Conservation (phyloP, 352 stramenopile species). For the Bremia lactucae region DNA sequence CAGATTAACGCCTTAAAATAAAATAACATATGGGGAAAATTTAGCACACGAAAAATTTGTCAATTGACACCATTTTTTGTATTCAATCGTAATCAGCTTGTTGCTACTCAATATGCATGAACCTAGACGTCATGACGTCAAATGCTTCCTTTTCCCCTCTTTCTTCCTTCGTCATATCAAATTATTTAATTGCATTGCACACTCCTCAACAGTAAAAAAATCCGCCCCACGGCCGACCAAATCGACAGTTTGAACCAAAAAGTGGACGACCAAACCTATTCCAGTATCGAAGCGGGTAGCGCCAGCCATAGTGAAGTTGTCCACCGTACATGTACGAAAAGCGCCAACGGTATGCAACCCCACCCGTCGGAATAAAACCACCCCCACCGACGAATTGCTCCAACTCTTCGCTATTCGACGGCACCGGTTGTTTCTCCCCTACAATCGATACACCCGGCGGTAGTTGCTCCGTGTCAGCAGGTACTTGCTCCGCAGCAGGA, state of each 20-base stretch:
- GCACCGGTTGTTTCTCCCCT: constrained; percentile 14
- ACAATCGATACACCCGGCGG: constrained; percentile 17
- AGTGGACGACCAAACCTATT: constrained; percentile 20
- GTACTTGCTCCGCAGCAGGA: not conserved
- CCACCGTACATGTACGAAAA: constrained; percentile 16
- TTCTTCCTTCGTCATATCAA: not conserved
- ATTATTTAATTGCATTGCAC: not conserved
- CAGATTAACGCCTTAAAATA: too few species aligned
- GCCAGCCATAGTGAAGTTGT: constrained; percentile 24
- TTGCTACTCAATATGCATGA: not conserved
- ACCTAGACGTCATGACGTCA: not conserved
- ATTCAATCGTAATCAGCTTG: too few species aligned
- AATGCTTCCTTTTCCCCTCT: not conserved
- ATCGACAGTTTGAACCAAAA: constrained; percentile 21
- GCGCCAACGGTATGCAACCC: constrained; percentile 24
- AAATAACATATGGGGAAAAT: too few species aligned
- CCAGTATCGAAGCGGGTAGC: constrained; percentile 33
- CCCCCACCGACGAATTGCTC: constrained; percentile 14
- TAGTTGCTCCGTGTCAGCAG: constrained; percentile 10
- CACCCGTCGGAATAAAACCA: constrained; percentile 22
- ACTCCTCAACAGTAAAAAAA: constrained; percentile 29
- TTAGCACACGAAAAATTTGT: too few species aligned
- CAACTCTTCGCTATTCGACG: constrained; percentile 11
- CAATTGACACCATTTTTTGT: too few species aligned
- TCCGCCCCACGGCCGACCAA: constrained; percentile 18